These are phyloP conservation scores for Scedosporium apiospermum DNA, from an alignment of 2,329 filamentous ascomycete species.

Conservation along the genomic window DNA sequence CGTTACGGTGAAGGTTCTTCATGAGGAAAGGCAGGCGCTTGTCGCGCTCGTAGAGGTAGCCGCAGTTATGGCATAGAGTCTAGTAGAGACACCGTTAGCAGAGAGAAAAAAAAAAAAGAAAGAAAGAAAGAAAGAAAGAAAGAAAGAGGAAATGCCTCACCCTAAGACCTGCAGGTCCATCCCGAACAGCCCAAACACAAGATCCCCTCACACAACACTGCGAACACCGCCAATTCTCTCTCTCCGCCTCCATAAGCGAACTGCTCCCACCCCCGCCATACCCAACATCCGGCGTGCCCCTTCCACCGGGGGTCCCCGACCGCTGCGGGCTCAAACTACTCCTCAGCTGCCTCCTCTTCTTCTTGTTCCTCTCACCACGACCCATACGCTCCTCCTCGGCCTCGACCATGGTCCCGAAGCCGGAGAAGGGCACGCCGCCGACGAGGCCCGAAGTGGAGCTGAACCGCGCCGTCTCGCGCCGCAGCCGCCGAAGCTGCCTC, in stretches of 20 bases:
- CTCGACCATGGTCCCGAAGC: slow-evolving; percentile 41
- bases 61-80: slow-evolving; percentile 91
- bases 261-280: slow-evolving; percentile 60
- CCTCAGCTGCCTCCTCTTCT: slow-evolving; percentile 69
- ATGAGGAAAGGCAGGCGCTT: slow-evolving; percentile 59
- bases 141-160: slow-evolving; percentile 39
- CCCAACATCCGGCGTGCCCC: slow-evolving; percentile 73
- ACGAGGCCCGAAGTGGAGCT: slow-evolving; percentile 77
- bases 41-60: slow-evolving; percentile 79
- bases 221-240: slow-evolving; percentile 73
- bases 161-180: slow-evolving; percentile 76
- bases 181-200: slow-evolving; percentile 88
- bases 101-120: slow-evolving; percentile 4
- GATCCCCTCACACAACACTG: slow-evolving; percentile 85
- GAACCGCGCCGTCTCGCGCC: slow-evolving; percentile 87
- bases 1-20: slow-evolving; percentile 28
- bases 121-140: slow-evolving; percentile 9
- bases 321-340: slow-evolving; percentile 66
- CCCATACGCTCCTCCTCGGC: slow-evolving; percentile 77
- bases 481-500: slow-evolving; percentile 74
- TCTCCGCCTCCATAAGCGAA: slow-evolving; percentile 65
- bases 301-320: slow-evolving; percentile 55
- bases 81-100: slow-evolving; percentile 24
- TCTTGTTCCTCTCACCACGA: slow-evolving; percentile 84
- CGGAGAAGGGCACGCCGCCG: slow-evolving; percentile 57